Base-by-base conservation (phyloP, 164 flowering plant species). In the Kalanchoe fedtschenkoi region DNA sequence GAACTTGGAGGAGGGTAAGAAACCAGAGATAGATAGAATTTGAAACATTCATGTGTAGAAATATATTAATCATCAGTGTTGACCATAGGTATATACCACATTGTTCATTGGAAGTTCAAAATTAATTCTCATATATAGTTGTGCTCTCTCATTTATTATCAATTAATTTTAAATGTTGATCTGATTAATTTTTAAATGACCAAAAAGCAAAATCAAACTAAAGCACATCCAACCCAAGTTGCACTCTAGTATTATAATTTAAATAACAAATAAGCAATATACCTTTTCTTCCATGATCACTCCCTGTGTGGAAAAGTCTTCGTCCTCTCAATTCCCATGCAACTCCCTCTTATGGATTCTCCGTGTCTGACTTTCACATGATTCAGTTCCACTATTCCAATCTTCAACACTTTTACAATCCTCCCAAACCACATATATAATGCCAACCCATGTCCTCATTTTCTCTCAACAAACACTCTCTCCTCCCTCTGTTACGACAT, bases 401-500 rank as follows among this genome's bases (percentile, higher is more conserved):
- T 51, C 16, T 51, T 47, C 55, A 47, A 47, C 55, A 47, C 6
- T 47, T 47, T 10, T 47, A 47, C 55, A 47, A 47, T 24, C 17
- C 56, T 51, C 32, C 32, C 56, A 51, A 26, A 30, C n/a, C n/a
- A n/a, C 56, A 26, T 51, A 51, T 51, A 51, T 51, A 51, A 24
- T 17, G 56, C 56, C 6, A 10, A 30, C 56, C 56, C 8, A 26
- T 51, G 56, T 17, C 56, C 15, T 51, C 33, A 51, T 51, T 51
- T 51, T 51, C 56, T 51, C 32, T 51, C 56, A 51, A 51, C 32
- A 51, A 51, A 51, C 32, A 51, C 26, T 47, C 55, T 47, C 55
- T 47, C 55, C 24, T 47, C 24, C 4, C 24, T 44, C 28, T 21
- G 9, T 47, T 17, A n/a, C n/a, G n/a, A n/a, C 56, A 51, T 51